Conservation (phyloP, 805 yeast genomes). For the Starmera dryadoides region DNA sequence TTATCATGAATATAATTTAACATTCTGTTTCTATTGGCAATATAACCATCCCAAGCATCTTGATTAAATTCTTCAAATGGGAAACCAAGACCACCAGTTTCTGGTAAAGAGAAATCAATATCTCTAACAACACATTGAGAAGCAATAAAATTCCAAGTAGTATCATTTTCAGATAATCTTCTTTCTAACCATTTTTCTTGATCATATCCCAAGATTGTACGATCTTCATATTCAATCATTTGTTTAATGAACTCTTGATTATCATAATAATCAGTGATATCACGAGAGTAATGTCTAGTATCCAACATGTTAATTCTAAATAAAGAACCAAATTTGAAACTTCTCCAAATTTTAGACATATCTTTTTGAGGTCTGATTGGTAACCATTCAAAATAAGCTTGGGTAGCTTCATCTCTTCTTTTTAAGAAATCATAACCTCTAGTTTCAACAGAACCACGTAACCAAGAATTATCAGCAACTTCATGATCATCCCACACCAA, state of each 20-base stretch:
- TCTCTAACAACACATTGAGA: conserved; percentile 9
- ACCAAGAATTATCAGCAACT: conserved; percentile 20
- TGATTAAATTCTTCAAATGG: conserved; percentile 15
- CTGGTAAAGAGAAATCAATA: conserved; percentile 6
- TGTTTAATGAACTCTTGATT: conserved; percentile 12
- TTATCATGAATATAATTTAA: conserved; percentile 9
- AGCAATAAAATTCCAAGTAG: conserved; percentile 14
- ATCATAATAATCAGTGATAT: conserved; percentile 16
- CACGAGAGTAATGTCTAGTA: conserved; percentile 19
- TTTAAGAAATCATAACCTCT: conserved; percentile 14
- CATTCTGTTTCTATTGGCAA: conserved; percentile 16
- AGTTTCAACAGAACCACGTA: conserved; percentile 16
- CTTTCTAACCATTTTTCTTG: conserved; percentile 20
- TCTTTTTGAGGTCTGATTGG: conserved; percentile 15
- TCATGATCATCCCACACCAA: conserved; percentile 23
- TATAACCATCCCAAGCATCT: conserved; percentile 21
- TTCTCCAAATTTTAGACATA: conserved; percentile 16
- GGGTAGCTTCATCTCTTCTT: conserved; percentile 12
- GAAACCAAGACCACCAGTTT: conserved; percentile 11
- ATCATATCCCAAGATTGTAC: conserved; percentile 21
- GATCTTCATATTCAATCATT: conserved; percentile 13
- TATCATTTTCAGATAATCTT: conserved; percentile 8
- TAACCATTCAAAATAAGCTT: conserved; percentile 20
- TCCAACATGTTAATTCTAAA: conserved; percentile 16
- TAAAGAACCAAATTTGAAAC: conserved; percentile 14